Percentiles rank a stretch among this genome's conserved stretches.
These are phyloP conservation scores for Paxillus rubicundulus DNA, from an alignment of 768 basidiomycete genomes.

Conservation along the genomic window DNA sequence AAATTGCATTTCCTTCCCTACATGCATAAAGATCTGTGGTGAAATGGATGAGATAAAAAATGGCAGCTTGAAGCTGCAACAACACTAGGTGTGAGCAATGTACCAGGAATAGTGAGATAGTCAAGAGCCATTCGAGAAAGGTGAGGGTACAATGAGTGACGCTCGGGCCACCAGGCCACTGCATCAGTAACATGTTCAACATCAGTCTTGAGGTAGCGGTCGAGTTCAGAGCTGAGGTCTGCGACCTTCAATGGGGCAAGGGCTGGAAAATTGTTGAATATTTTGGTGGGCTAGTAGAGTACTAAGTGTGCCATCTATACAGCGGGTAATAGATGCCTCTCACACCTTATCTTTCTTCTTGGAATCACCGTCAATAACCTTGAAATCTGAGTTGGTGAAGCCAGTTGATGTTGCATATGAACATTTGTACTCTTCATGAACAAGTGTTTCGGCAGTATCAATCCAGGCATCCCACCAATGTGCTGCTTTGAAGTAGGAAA, in stretches of 20 bases:
- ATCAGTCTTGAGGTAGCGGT: conserved; percentile 24
- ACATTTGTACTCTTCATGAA: not conserved
- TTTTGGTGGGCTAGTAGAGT: conserved; percentile 7
- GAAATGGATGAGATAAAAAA: too few relatives aligned
- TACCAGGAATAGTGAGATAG: conserved; percentile 16
- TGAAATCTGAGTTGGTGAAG: not conserved
- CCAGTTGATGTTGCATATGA: not conserved
- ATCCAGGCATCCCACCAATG: conserved; percentile 30
- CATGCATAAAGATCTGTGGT: too few relatives aligned
- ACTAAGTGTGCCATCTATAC: too few relatives aligned
- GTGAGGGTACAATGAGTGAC: conserved; percentile 17
- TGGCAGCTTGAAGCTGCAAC: too few relatives aligned
- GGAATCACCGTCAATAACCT: not conserved
- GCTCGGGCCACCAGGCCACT: conserved; percentile 28
- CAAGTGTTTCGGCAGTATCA: conserved; percentile 11
- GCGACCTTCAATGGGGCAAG: not conserved
- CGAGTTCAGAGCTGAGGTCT: conserved; percentile 17
- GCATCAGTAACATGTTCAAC: conserved; percentile 18
- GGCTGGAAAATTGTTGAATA: conserved; percentile 17
- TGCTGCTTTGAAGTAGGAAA: conserved; percentile 26
- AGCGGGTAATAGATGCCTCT: too few relatives aligned
- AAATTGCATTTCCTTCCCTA: too few relatives aligned
- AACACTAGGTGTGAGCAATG: conserved; percentile 1
- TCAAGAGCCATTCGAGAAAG: conserved; percentile 11
- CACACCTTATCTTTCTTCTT: not conserved